These are phyloP conservation scores for Agrocybe chaxingu DNA, from an alignment of 768 basidiomycete genomes.

Conservation along the genomic window DNA sequence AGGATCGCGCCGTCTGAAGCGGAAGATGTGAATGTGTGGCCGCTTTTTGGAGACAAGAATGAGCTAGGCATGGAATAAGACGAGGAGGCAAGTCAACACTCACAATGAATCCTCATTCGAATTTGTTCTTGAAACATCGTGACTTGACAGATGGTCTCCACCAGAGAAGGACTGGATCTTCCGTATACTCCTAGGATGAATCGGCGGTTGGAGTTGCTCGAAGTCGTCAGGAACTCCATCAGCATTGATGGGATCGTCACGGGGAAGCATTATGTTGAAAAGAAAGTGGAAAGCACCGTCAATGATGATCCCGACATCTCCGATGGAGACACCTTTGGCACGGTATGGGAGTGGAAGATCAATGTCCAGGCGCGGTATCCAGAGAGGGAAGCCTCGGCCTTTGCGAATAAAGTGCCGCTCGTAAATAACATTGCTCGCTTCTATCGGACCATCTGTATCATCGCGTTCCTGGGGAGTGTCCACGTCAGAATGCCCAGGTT, in stretches of 20 bases:
- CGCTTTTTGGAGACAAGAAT: not conserved
- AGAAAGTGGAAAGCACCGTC: conserved; percentile 33
- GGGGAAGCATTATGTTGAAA: conserved; percentile 33
- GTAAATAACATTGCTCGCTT: conserved; percentile 15
- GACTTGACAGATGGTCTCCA: conserved; percentile 13
- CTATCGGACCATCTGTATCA: too few species aligned
- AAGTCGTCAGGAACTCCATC: conserved; percentile 27
- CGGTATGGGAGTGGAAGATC: conserved; percentile 20
- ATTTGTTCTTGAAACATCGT: conserved; percentile 1
- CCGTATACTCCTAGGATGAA: conserved; percentile 5
- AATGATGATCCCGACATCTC: conserved; percentile 36
- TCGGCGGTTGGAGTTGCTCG: conserved; percentile 15
- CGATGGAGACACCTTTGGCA: conserved; percentile 28
- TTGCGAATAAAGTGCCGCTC: conserved; percentile 16
- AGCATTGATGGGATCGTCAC: conserved; percentile 25
- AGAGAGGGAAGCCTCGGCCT: conserved; percentile 31
- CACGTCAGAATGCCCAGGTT: too few species aligned
- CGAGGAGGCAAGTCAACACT: not conserved
- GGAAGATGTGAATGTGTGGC: conserved; percentile 13
- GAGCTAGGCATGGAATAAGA: not conserved
- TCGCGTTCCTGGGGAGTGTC: too few species aligned
- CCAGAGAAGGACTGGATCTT: conserved; percentile 8
- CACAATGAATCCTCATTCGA: not conserved
- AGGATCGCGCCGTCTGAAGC: conserved; percentile 28
- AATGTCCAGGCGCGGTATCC: conserved; percentile 28